Percentiles rank a stretch among this genome's conserved stretches.
Evolutionary conservation across 1,139 yeast species (phyloP).

Genomic region (Kodamaea arcana): DNA sequence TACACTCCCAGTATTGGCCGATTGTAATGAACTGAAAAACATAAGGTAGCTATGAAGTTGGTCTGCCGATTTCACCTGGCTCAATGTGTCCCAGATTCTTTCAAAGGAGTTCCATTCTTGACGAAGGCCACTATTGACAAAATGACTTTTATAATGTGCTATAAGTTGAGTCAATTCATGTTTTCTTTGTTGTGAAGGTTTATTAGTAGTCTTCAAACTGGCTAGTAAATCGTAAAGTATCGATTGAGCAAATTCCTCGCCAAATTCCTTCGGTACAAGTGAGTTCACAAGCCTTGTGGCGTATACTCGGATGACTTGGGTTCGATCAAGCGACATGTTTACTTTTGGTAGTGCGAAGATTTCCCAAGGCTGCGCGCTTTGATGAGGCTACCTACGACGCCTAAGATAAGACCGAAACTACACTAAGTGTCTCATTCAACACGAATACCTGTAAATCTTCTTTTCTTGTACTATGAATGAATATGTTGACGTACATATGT

Average conservation of each 20-base stretch:
- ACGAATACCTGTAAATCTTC: no score
- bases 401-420: no score
- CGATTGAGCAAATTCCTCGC: conserved; percentile 35
- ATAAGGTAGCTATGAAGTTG: conserved; percentile 37
- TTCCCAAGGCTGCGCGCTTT: no score
- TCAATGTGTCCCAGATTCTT: conserved; percentile 26
- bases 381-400: no score
- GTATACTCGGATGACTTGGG: conserved; percentile 34
- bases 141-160: conserved; percentile 23
- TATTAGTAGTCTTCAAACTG: conserved; percentile 11
- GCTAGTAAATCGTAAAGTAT: conserved; percentile 27
- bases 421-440: no score
- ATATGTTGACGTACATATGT: no score
- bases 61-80: conserved; percentile 24
- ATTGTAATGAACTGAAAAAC: conserved; percentile 25
- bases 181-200: conserved; percentile 8
- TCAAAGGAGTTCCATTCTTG: conserved; percentile 34
- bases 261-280: conserved; percentile 37
- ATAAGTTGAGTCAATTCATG: conserved; percentile 17
- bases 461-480: no score
- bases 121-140: conserved; percentile 22
- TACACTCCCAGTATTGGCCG: background rate
- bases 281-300: conserved; percentile 35
- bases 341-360: no score
- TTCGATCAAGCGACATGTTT: conserved; percentile 27